Conservation (phyloP, 2,329 filamentous ascomycete genomes). For the Fusarium mundagurra region DNA sequence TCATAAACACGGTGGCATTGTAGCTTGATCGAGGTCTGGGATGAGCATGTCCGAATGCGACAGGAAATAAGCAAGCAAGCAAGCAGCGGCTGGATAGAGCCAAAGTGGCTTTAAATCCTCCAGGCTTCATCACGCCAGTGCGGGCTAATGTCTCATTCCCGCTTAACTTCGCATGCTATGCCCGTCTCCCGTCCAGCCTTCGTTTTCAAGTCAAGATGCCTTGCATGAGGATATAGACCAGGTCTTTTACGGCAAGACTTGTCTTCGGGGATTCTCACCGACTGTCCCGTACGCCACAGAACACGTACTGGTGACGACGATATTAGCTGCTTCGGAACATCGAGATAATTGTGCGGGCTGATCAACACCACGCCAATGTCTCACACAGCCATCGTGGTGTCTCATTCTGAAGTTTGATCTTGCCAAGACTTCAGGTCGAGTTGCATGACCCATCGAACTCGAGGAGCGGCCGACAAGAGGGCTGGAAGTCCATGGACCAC, state of each 20-base stretch:
- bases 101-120: constrained; percentile 23
- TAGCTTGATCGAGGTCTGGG: constrained; percentile 12
- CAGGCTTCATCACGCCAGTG: constrained; percentile 24
- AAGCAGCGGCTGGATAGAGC: constrained; percentile 23
- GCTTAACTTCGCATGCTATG: constrained; percentile 40
- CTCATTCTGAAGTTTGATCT: constrained; percentile 8
- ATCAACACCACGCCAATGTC: constrained; percentile 29
- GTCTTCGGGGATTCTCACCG: constrained; percentile 39
- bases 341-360: constrained; percentile 20
- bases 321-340: constrained; percentile 14
- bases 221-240: constrained; percentile 39
- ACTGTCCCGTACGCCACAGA: constrained; percentile 37
- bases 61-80: constrained; percentile 27
- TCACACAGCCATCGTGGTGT: constrained; percentile 32
- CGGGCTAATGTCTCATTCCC: constrained; percentile 43
- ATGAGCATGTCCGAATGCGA: constrained; percentile 6
- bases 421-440: not conserved
- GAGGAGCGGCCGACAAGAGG: constrained; percentile 11
- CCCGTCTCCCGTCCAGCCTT: constrained; percentile 38
- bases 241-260: constrained; percentile 15
- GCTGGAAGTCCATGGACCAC: constrained; percentile 1
- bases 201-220: constrained; percentile 32
- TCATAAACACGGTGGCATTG: constrained; percentile 17
- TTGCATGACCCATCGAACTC: constrained; percentile 14
- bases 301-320: constrained; percentile 22